These are phyloP conservation scores for Suillus fuscotomentosus DNA, from an alignment of 768 basidiomycete species.

Conservation along the genomic window DNA sequence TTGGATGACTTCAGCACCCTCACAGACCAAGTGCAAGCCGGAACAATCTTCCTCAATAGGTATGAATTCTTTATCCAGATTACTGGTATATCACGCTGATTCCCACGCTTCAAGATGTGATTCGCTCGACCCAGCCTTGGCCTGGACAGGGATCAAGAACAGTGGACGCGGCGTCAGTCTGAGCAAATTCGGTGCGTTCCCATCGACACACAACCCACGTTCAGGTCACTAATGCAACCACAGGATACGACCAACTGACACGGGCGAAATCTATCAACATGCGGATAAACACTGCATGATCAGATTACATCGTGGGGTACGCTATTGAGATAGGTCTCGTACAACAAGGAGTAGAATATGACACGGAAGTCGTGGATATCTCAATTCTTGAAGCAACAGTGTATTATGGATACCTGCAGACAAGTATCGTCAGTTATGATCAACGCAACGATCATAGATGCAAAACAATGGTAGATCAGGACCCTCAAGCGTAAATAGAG, in stretches of 20 bases:
- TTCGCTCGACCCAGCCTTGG: slow-evolving; percentile 86
- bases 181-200: slow-evolving; percentile 75
- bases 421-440: neutral
- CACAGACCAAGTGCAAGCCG: slow-evolving; percentile 73
- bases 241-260: slow-evolving; percentile 86
- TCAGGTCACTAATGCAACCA: slow-evolving; percentile 6
- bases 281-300: slow-evolving; percentile 60
- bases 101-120: slow-evolving; percentile 57
- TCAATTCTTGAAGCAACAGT: slow-evolving; percentile 52
- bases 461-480: slow-evolving; percentile 20
- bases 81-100: neutral
- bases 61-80: slow-evolving; percentile 21
- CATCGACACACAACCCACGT: neutral
- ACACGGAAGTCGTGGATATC: slow-evolving; percentile 75
- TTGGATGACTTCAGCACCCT: slow-evolving; percentile 62
- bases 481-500: slow-evolving; percentile 35
- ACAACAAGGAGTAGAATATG: slow-evolving; percentile 78
- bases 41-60: slow-evolving; percentile 94
- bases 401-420: slow-evolving; percentile 1
- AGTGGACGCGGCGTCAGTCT: slow-evolving; percentile 90
- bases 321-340: neutral
- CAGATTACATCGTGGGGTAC: neutral
- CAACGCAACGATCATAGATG: neutral
- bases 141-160: slow-evolving; percentile 95
- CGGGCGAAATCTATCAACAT: slow-evolving; percentile 79